Base-by-base conservation (phyloP, 2,329 filamentous ascomycete species). In the Periglandula ipomoeae region DNA sequence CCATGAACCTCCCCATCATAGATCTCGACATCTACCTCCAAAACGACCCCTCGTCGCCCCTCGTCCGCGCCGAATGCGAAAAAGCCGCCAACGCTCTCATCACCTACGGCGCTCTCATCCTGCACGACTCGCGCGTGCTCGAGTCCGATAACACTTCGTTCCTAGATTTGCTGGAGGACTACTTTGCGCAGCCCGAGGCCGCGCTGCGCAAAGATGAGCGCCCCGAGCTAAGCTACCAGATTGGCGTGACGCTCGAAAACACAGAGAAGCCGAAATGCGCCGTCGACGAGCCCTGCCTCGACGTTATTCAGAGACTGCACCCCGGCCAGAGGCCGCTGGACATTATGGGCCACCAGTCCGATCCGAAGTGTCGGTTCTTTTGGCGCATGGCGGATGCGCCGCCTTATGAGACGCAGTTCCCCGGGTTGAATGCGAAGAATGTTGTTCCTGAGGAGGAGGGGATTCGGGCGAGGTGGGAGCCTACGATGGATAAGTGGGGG, bases 251-350 rank as follows among this genome's bases (percentile, higher is more conserved):
- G 27, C 72, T 82, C 48, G 78, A 80, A 56, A 78, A 80, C 64
- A 82, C 78, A 1, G 78, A 82, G 67, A 78, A 75, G 66, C 78
- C 78, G 48, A 80, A 79, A 64, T 82, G 78, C 62, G 78, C 78
- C 50, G 77, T 79, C 54, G 76, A 81, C 61, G 77, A 75, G 67
- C 76, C 78, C 26, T 82, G 78, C 54, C 70, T 81, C 30, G 66
- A 72, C 52, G 71, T 82, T 39, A 81, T 82, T 55, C 55, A 67
- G 55, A 70, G 77, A 4, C 70, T 82, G 22, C 70, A 68, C 2
- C 76, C 76, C 2, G 66, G 65, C 2, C 75, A 82, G 67, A 65
- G 78, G 35, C 78, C 78, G 3, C 69, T 81, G 8, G 78, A 82
- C 57, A 75, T 82, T 54, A 55, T 63, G n/a, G 75, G 61, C 6